A percentile compares a stretch with the other conserved stretches of the same genome.
phyloP scores from a whole-genome alignment of 441 rosid species.

The Gossypium laxum region DNA sequence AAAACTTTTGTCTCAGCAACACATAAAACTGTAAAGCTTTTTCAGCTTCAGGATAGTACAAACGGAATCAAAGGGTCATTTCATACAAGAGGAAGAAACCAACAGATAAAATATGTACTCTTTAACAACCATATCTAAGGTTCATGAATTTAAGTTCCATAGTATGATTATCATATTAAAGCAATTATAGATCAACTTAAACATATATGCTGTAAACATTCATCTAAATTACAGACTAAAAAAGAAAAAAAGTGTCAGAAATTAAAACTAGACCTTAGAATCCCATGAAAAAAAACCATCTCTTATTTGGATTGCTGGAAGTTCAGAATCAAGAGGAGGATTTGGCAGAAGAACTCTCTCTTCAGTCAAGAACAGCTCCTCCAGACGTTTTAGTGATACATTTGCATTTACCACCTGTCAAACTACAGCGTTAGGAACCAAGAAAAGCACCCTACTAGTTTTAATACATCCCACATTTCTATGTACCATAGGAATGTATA shows the following conservation, averaged over 20 bases:
- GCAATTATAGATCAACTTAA: not conserved
- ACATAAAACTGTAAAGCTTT: not conserved
- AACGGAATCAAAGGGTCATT: not conserved
- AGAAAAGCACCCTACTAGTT: not conserved
- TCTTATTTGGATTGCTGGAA: constrained; percentile 72
- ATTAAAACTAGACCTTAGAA: constrained; percentile 47
- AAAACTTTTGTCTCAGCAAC: not conserved
- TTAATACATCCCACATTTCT: not conserved
- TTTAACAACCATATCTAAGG: not conserved
- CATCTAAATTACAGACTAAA: not conserved
- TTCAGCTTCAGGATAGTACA: not conserved
- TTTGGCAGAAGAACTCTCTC: constrained; percentile 87
- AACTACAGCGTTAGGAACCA: constrained; percentile 15
- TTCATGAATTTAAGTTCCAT: not conserved
- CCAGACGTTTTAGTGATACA: constrained; percentile 85
- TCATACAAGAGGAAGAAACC: not conserved
- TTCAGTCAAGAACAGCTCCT: constrained; percentile 80
- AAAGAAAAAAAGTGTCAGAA: not conserved
- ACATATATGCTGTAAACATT: not conserved
- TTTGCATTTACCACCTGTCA: constrained; percentile 84
- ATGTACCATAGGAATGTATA: not conserved
- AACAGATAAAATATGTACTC: not conserved
- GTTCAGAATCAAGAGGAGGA: constrained; percentile 68
- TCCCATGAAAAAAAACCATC: constrained; percentile 96
- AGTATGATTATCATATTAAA: not conserved